These are phyloP conservation scores for Kwoniella bestiolae DNA, from an alignment of 768 basidiomycete genomes.

Conservation along the genomic window DNA sequence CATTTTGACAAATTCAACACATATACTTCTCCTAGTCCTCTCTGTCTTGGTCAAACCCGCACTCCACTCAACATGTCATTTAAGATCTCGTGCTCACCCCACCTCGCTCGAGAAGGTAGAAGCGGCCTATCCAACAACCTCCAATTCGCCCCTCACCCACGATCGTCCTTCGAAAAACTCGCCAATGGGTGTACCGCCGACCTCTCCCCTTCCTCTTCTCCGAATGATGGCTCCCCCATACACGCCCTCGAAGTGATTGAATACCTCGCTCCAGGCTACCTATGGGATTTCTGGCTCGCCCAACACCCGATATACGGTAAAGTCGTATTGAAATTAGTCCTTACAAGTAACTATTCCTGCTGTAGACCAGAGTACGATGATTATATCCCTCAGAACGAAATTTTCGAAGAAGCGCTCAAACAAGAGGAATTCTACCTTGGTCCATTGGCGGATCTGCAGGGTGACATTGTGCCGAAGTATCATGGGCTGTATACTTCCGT, in stretches of 20 bases:
- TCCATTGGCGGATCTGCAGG: background rate
- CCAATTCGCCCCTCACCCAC: too few relatives aligned
- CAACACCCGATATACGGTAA: background rate
- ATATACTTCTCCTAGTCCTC: too few relatives aligned
- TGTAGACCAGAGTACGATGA: background rate
- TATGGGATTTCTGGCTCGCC: conserved; percentile 7
- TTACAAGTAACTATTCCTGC: background rate
- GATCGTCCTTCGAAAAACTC: too few relatives aligned
- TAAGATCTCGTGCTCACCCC: too few relatives aligned
- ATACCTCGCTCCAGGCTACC: background rate
- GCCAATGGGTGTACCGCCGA: too few relatives aligned
- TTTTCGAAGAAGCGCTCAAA: background rate
- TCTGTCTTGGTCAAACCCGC: too few relatives aligned
- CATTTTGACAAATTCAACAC: too few relatives aligned
- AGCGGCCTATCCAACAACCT: too few relatives aligned
- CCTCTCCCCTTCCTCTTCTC: too few relatives aligned
- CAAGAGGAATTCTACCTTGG: background rate
- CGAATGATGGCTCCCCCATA: too few relatives aligned
- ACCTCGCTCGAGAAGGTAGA: too few relatives aligned
- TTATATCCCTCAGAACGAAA: background rate
- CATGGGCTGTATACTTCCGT: background rate
- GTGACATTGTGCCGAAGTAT: background rate
- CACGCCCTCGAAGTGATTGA: background rate
- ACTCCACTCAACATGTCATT: too few relatives aligned
- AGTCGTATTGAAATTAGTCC: background rate